Base-by-base conservation (phyloP, 805 yeast species). In the Schwanniomyces vanrijiae region DNA sequence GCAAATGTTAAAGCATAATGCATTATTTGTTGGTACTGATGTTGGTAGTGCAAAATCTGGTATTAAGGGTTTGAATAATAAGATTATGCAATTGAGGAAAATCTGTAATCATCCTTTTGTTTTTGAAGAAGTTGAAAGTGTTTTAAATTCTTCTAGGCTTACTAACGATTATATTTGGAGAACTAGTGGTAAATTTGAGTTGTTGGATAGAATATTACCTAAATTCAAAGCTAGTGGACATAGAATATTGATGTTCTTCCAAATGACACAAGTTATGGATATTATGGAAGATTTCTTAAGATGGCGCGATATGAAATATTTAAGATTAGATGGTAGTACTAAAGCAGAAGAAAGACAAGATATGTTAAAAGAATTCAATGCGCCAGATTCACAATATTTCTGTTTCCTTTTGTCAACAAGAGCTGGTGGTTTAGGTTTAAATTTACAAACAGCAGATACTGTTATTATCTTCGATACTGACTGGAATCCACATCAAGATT, bases 401-500 rank as follows among this genome's bases (percentile, higher is more conserved):
- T 84, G 89, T 53, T 88, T 88, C 73, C 69, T 88, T 49, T 70
- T 88, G 49, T 86, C 92, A 0, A 88, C 95, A 0, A 83, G 95
- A 75, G 95, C 95, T 44, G 95, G 95, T 77, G 95, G 95, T 54
- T 78, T 88, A 58, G 95, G 95, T 61, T 76, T 88, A 59, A 88
- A 88, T 65, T 80, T 88, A 64, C 95, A 88, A 70, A 86, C 91
- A 21, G 95, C 95, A 3, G 95, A 88, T 62, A 88, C 95, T 0
- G 95, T 88, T 48, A 82, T 88, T 52, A 88, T 88, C 52, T 88
- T 87, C 62, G 95, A 88, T 64, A 86, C 92, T 13, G 95, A 88
- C 70, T 88, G 95, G 95, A 88, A 88, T 61, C 95, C 95, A 7
- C 95, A 88, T 69, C 95, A 88, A 66, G 95, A 88, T 81, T 79